Conservation (phyloP, 495 filamentous ascomycete species). For the Daldinia concentrica region DNA sequence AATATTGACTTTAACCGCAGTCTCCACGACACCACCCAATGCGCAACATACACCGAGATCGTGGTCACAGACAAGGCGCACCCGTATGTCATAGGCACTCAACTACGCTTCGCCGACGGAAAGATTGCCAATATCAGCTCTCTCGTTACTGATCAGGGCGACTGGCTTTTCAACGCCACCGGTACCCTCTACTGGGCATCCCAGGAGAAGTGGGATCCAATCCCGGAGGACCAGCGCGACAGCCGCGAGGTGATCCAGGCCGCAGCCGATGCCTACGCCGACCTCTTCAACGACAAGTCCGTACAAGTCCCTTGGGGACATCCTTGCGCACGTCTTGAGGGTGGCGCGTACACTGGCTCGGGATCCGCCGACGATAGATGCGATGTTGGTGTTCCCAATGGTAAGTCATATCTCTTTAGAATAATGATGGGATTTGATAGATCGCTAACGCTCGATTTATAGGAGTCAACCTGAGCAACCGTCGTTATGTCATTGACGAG, state of each 20-base stretch:
- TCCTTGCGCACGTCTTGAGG: slow-evolving; percentile 60
- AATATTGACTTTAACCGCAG: slow-evolving; percentile 59
- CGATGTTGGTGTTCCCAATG: slow-evolving; percentile 52
- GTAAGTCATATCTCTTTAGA: slow-evolving; percentile 22
- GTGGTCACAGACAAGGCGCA: slow-evolving; percentile 53
- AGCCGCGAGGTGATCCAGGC: slow-evolving; percentile 57
- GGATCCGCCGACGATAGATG: slow-evolving; percentile 50
- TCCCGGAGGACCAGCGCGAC: slow-evolving; percentile 55
- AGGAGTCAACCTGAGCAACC: slow-evolving; percentile 51
- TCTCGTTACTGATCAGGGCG: slow-evolving; percentile 53
- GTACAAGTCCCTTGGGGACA: slow-evolving; percentile 60
- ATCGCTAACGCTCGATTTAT: slow-evolving; percentile 21
- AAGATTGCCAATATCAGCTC: slow-evolving; percentile 53
- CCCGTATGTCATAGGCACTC: slow-evolving; percentile 61
- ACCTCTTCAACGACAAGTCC: slow-evolving; percentile 56
- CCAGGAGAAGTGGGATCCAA: slow-evolving; percentile 55
- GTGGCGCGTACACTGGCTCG: slow-evolving; percentile 54
- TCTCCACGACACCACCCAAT: slow-evolving; percentile 58
- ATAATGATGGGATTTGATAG: neutral
- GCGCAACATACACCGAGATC: slow-evolving; percentile 63
- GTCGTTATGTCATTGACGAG: slow-evolving; percentile 64
- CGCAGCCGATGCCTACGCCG: slow-evolving; percentile 59
- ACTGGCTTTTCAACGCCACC: slow-evolving; percentile 63
- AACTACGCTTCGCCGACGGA: slow-evolving; percentile 51
- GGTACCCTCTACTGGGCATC: slow-evolving; percentile 57